These are phyloP conservation scores for Carpinus fangiana DNA, from an alignment of 306 rosid genomes.

Conservation along the genomic window DNA sequence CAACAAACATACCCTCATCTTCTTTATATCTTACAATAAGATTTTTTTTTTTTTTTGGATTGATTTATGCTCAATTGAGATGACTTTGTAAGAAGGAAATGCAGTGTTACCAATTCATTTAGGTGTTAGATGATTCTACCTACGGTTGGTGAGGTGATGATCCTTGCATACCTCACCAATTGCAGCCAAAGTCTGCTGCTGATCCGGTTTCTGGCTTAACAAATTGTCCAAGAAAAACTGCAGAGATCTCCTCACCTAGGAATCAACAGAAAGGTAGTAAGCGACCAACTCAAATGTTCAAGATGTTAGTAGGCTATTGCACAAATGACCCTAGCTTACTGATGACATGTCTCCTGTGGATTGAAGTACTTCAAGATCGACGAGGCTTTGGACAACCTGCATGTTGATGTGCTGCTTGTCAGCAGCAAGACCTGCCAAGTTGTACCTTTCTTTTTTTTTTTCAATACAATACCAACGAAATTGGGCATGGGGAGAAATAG, in stretches of 20 bases:
- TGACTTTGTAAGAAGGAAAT: too few relatives aligned
- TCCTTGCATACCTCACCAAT: constrained; percentile 70
- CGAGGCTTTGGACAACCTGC: constrained; percentile 73
- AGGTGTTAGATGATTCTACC: too few relatives aligned
- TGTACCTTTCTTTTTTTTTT: too few relatives aligned
- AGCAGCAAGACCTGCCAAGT: constrained; percentile 6
- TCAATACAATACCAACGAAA: too few relatives aligned
- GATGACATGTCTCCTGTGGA: constrained; percentile 77
- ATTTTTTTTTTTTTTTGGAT: neutral
- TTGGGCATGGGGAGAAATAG: too few relatives aligned
- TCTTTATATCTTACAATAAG: neutral
- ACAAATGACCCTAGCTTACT: constrained; percentile 28
- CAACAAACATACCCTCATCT: too few relatives aligned
- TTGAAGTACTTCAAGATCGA: constrained; percentile 80
- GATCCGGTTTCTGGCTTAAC: constrained; percentile 66
- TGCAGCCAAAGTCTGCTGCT: constrained; percentile 68
- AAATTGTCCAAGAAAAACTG: constrained; percentile 71
- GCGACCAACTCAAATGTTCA: neutral
- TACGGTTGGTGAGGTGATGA: neutral
- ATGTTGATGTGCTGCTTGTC: constrained; percentile 7
- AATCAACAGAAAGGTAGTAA: neutral
- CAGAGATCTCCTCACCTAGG: constrained; percentile 81
- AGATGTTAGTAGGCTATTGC: neutral
- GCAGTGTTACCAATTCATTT: too few relatives aligned
- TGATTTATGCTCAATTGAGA: neutral